These are phyloP conservation scores for Naganishia sp. DNA, from an alignment of 1,284 basidiomycete species.

Conservation along the genomic window DNA sequence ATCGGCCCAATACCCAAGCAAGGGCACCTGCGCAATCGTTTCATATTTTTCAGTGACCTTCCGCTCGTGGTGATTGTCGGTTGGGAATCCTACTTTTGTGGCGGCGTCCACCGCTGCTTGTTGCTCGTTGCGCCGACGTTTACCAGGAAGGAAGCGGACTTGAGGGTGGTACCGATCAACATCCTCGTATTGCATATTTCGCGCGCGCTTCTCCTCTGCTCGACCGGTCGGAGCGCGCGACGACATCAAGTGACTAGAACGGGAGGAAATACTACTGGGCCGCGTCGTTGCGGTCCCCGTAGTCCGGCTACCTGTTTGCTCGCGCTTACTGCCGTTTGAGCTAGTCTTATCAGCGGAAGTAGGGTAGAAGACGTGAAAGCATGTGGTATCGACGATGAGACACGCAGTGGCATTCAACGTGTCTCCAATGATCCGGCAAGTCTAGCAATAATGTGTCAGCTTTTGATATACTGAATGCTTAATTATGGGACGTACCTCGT, in stretches of 20 bases:
- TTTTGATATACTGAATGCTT: background rate
- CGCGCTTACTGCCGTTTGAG: background rate
- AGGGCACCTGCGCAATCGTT: conserved; percentile 21
- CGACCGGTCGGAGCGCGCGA: conserved; percentile 17
- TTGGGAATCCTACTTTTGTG: conserved; percentile 12
- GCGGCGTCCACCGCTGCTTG: conserved; percentile 17
- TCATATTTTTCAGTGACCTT: conserved; percentile 12
- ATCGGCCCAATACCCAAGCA: conserved; percentile 13
- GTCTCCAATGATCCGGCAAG: conserved; percentile 43
- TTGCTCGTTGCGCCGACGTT: conserved; percentile 17
- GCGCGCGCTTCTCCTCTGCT: conserved; percentile 19
- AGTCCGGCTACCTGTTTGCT: conserved; percentile 12
- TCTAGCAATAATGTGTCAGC: conserved; percentile 41
- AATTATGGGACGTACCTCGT: conserved; percentile 2
- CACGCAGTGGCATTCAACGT: conserved; percentile 46
- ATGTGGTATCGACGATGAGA: conserved; percentile 45
- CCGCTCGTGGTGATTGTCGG: background rate
- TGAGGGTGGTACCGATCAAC: conserved; percentile 20
- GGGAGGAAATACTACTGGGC: conserved; percentile 13
- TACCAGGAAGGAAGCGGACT: conserved; percentile 21
- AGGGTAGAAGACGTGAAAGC: conserved; percentile 49
- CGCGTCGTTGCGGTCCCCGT: conserved; percentile 1
- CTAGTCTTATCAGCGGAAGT: conserved; percentile 19
- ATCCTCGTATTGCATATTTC: conserved; percentile 21
- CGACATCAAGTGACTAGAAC: conserved; percentile 9